Percentiles rank a stretch among this genome's conserved stretches.
phyloP scores from a whole-genome alignment of 768 basidiomycete genomes.

The Mycena galopus region DNA sequence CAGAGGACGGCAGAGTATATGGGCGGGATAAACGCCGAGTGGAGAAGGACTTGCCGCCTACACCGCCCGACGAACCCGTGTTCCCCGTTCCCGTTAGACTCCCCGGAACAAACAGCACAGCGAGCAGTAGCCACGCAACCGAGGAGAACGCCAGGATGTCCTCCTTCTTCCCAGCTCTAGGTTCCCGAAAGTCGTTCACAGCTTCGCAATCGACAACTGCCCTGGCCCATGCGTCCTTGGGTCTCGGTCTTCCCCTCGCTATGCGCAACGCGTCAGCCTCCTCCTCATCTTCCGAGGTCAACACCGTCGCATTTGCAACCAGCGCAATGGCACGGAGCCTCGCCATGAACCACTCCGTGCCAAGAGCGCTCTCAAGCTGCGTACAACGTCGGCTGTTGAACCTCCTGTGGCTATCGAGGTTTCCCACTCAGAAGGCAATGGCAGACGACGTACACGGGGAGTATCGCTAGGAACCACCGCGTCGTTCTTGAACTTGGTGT shows the following conservation, averaged over 20 bases:
- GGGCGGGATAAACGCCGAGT: slow-evolving; percentile 44
- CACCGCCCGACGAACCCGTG: slow-evolving; percentile 48
- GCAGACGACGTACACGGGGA: slow-evolving; percentile 60
- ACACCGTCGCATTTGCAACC: slow-evolving; percentile 61
- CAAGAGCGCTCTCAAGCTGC: slow-evolving; percentile 66
- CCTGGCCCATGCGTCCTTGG: slow-evolving; percentile 69
- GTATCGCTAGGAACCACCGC: slow-evolving; percentile 65
- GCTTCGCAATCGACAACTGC: slow-evolving; percentile 51
- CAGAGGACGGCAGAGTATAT: slow-evolving; percentile 43
- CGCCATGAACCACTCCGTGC: slow-evolving; percentile 56
- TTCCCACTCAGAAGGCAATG: slow-evolving; percentile 29
- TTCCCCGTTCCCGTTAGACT: slow-evolving; percentile 28
- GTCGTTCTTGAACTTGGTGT: slow-evolving; percentile 52
- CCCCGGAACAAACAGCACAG: slow-evolving; percentile 2
- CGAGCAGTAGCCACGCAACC: neutral
- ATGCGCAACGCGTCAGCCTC: slow-evolving; percentile 58
- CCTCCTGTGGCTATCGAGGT: slow-evolving; percentile 25
- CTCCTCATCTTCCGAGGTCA: slow-evolving; percentile 60
- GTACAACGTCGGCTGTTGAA: slow-evolving; percentile 41
- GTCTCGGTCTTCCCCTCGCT: slow-evolving; percentile 69
- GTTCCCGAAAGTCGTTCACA: slow-evolving; percentile 30
- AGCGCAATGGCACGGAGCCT: slow-evolving; percentile 23
- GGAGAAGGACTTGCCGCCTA: slow-evolving; percentile 68
- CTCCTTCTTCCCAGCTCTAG: slow-evolving; percentile 24
- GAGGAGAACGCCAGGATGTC: slow-evolving; percentile 30